Evolutionary conservation across 306 rosid genomes (phyloP), one percentile per base, ranked within the genome.

Genomic region (Dalbergia cochinchinensis): DNA sequence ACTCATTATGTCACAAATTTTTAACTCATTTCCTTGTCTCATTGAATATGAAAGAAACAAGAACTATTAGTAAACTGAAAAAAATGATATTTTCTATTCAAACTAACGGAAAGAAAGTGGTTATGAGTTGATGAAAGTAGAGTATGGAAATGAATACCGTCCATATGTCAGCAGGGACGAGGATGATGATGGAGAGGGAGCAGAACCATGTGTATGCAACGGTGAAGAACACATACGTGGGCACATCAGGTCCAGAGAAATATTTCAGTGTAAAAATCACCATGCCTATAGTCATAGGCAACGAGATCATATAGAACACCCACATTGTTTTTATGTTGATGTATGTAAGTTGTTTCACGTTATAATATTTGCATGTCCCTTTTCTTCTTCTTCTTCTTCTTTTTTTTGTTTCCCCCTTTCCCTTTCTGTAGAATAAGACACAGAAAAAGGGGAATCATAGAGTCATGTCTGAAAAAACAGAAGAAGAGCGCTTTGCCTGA

Each of bases 161-260:
- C 99, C 98, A 95, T 70, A 95, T 91, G 57, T 95, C 99, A 33
- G 99, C 97, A 19, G 99, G 97, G 82, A 95, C 99, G 51, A 95
- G 94, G 78, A 90, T 86, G 85, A 95, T 91, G 89, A 95, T 85
- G 89, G 99, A 90, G 82, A 93, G 83, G 33, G 99, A 95, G 71
- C 98, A 95, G 78, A 95, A 95, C 98, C 99, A 92, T 64, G 99
- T 86, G 83, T 95, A 95, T 34, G 93, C 98, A 76, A 95, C 98
- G 50, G 98, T 91, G 83, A 89, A 86, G 69, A 87, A 83, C 35
- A 95, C 99, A 77, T 95, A 95, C 57, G 83, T 90, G 65, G 95
- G 99, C 3, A 93, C 94, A 83, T 89, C 88, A 14, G 99, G 99
- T 69, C 99, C 97, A 26, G 97, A 91, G 80, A 95, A 95, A 85